Percentiles rank a stretch among this genome's conserved stretches.
Evolutionary conservation across 768 basidiomycete species (phyloP).

Genomic region (Pisolithus microcarpus): DNA sequence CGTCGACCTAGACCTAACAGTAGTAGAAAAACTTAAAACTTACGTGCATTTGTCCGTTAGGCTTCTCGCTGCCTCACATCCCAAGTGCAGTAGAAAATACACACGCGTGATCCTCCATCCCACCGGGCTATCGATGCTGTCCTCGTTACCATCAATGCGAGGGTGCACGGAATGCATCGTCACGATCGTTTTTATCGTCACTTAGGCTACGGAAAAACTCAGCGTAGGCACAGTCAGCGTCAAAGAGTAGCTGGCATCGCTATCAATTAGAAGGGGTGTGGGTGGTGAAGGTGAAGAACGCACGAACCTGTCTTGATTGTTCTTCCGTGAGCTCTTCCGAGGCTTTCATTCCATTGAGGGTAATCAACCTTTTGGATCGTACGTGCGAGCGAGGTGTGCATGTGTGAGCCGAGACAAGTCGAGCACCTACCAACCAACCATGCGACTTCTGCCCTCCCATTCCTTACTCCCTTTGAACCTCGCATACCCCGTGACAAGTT

Average conservation of each 20-base stretch:
- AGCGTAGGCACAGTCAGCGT: constrained; percentile 92
- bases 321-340: constrained; percentile 95
- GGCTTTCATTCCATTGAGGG: constrained; percentile 93
- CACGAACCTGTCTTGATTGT: constrained; percentile 78
- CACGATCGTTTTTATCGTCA: constrained; percentile 26
- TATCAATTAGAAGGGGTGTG: not conserved
- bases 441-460: constrained; percentile 86
- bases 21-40: too few relatives aligned
- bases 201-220: constrained; percentile 81
- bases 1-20: too few relatives aligned
- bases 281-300: not conserved
- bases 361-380: constrained; percentile 69
- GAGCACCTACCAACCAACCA: constrained; percentile 68
- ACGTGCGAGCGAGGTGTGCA: too few relatives aligned
- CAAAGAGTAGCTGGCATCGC: constrained; percentile 70
- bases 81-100: too few relatives aligned
- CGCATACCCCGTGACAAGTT: constrained; percentile 90
- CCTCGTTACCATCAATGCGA: too few relatives aligned
- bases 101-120: too few relatives aligned
- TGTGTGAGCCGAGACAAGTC: not conserved
- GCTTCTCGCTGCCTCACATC: too few relatives aligned
- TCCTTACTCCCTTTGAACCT: constrained; percentile 92
- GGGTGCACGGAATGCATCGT: not conserved
- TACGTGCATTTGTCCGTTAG: too few relatives aligned
- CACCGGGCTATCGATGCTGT: too few relatives aligned